Evolutionary conservation across 2,329 filamentous ascomycete species (phyloP), one percentile per base, ranked within the genome.

Genomic region (Leptographium galeiforme): DNA sequence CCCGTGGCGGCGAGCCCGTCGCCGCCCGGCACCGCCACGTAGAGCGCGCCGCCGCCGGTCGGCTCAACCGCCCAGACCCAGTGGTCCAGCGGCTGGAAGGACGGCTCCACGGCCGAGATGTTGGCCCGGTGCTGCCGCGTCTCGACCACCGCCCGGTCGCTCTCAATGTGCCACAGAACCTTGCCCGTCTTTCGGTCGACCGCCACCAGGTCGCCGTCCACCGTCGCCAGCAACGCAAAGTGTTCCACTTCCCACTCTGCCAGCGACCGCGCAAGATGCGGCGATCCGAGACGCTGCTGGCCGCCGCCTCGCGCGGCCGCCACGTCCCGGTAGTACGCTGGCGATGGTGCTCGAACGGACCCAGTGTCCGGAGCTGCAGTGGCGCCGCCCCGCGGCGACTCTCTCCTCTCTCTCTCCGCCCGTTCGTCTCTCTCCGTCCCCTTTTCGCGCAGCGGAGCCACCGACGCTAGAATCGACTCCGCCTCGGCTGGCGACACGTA

Each of bases 161-260:
- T 81, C 68, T 89, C 82, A 57, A 95, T 77, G 63, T 86, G 84
- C 93, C 93, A 97, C 66, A 84, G 85, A 61, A 85, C 78, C 58
- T 84, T 78, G 62, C 93, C 93, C 51, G 86, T 93, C 66, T 84
- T 86, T 63, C 93, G 82, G 73, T 96, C 89, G 69, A 83, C 83
- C 67, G 91, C 90, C 73, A 95, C 87, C 64, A 97, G 81, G 68
- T 89, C 87, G 77, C 93, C 93, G 77, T 97, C 90, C 81, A 97
- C 87, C 80, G 93, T 97, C 87, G 93, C 91, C 86, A 98, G 78
- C 77, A 98, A 88, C 74, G 97, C 87, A 81, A 96, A 95, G 77
- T 97, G 90, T 87, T 97, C 91, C 74, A 96, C 90, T 86, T 96
- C 89, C 91, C 91, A 97, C 75, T 96, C 91, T 81, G 90, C 85